These are phyloP conservation scores for Eimeria maxima DNA, from an alignment of 169 alveolate genomes.

Conservation along the genomic window DNA sequence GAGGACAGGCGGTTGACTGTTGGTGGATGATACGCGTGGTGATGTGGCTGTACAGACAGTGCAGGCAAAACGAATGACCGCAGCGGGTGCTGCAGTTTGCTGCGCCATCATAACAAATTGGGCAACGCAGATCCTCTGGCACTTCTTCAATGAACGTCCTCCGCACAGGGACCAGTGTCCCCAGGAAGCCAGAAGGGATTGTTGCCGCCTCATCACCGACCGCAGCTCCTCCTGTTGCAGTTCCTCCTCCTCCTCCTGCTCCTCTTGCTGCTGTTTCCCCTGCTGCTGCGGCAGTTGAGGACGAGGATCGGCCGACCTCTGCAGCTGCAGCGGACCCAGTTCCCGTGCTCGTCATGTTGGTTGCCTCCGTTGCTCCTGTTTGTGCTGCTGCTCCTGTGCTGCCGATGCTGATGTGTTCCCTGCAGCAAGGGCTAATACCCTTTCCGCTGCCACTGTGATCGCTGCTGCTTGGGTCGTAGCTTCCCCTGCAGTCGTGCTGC, in stretches of 20 bases:
- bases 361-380: no score
- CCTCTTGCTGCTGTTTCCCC: background rate
- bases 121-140: slow-evolving; percentile 84
- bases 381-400: no score
- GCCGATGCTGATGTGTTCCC: background rate
- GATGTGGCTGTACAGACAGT: slow-evolving; percentile 83
- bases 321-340: background rate
- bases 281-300: background rate
- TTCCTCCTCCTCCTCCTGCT: background rate
- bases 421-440: background rate
- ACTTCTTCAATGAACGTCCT: slow-evolving; percentile 80
- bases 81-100: slow-evolving; percentile 83
- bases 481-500: background rate
- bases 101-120: slow-evolving; percentile 83
- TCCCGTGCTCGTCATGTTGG: background rate
- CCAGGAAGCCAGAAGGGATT: slow-evolving; percentile 16
- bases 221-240: background rate
- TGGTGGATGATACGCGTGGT: slow-evolving; percentile 75
- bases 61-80: slow-evolving; percentile 79
- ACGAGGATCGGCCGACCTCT: background rate
- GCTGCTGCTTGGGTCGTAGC: background rate
- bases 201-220: background rate
- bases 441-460: background rate
- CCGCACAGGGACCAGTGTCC: slow-evolving; percentile 79
- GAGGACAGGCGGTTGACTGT: slow-evolving; percentile 81